Percentiles rank a stretch among this genome's conserved stretches.
These are phyloP conservation scores for Diversispora eburnea DNA, from an alignment of 192 early-diverging fungal genomes.

Conservation along the genomic window DNA sequence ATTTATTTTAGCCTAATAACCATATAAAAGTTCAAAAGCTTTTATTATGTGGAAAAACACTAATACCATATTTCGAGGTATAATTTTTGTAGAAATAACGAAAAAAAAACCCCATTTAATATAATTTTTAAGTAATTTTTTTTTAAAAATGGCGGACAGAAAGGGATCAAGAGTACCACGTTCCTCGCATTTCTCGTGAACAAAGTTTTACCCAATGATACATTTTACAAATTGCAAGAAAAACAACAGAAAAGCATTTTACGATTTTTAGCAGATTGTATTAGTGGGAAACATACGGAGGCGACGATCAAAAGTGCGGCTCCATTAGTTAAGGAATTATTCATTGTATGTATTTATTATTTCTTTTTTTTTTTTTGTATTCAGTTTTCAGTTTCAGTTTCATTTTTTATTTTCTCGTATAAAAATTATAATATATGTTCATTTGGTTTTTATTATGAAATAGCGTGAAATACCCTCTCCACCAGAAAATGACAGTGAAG, in stretches of 20 bases:
- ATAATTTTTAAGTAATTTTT: constrained; percentile 8
- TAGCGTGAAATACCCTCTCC: constrained; percentile 13
- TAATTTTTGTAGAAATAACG: background rate
- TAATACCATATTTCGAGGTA: constrained; percentile 26
- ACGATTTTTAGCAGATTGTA: constrained; percentile 11
- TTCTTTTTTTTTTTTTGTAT: background rate
- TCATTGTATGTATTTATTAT: constrained; percentile 11
- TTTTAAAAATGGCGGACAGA: constrained; percentile 6
- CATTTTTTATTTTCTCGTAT: no score
- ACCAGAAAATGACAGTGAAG: background rate
- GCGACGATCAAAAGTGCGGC: constrained; percentile 12
- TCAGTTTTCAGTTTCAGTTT: background rate
- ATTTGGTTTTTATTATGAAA: no score
- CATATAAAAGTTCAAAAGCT: constrained; percentile 26
- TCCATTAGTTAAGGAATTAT: constrained; percentile 18
- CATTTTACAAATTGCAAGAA: constrained; percentile 18
- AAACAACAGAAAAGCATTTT: constrained; percentile 15
- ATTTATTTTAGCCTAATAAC: constrained; percentile 6
- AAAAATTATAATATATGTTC: no score
- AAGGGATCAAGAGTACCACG: constrained; percentile 19
- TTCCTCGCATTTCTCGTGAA: constrained; percentile 24
- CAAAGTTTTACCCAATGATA: constrained; percentile 14
- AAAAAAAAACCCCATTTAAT: background rate
- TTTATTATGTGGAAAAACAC: constrained; percentile 23
- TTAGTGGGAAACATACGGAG: background rate